Evolutionary conservation across 139 green algal species (phyloP), one percentile per base, ranked within the genome.

Genomic region (Mychonastes homosphaera): DNA sequence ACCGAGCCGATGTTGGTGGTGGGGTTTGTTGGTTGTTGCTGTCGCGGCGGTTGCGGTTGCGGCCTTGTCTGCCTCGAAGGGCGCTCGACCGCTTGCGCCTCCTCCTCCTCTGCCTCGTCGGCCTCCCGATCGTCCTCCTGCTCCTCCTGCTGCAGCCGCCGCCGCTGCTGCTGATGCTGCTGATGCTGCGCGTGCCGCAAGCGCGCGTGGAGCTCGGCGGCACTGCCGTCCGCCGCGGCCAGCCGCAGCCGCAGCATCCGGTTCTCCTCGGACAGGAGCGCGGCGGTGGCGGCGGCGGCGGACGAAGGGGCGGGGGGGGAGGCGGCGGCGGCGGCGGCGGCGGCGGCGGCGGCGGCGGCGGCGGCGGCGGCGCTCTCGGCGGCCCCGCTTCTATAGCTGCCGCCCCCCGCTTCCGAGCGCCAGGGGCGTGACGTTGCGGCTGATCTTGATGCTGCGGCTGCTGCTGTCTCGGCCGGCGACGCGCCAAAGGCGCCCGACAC

Each of bases 101-200:
- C 29, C 4, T 16, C 9, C 15, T 50, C 47, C 40, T 23, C n/a
- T 34, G 35, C 47, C 12, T n/a, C n/a, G n/a, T n/a, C n/a, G n/a
- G n/a, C n/a, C n/a, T n/a, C n/a, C n/a, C n/a, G n/a, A n/a, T n/a
- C n/a, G n/a, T n/a, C n/a, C n/a, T n/a, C 46, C 24, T 1, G 6
- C 24, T 7, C 19, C 28, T 26, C 18, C 46, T 33, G 47, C 39
- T 46, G 39, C 16, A 21, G 39, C 39, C 39, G 16, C 15, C 39
- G 15, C 16, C 39, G 33, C 45, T 58, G 58, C 35, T 58, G 26
- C 58, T n/a, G n/a, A n/a, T 58, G 58, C 3, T 56, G 19, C 47
- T 32, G 46, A 45, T 13, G 13, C 13, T 45, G 13, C 38, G 15
- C 15, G 38, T 45, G 38, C 38, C 15, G 38, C 38, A n/a, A n/a